Evolutionary conservation across 2,329 filamentous ascomycete genomes (phyloP).

Genomic region (Zymoseptoria passerinii): DNA sequence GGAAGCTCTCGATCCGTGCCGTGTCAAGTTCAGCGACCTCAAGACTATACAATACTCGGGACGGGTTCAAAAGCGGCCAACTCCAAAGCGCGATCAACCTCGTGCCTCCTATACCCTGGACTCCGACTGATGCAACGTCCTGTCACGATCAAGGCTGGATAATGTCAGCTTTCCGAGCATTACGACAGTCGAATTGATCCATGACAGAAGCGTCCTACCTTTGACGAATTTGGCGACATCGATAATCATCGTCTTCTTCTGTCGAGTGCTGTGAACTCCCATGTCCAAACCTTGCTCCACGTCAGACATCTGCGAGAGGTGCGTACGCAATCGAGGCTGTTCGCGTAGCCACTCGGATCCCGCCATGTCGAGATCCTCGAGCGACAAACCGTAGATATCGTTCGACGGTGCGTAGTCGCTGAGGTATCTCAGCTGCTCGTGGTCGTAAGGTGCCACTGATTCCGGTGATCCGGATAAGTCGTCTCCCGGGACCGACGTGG

Average conservation of each 20-base stretch:
- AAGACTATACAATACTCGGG: not conserved
- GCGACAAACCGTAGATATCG: not conserved
- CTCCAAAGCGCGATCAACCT: slow-evolving; percentile 36
- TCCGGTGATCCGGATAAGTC: not conserved
- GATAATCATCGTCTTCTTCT: slow-evolving; percentile 33
- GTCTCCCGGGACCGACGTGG: not conserved
- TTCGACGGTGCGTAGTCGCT: not conserved
- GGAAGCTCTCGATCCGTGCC: no score
- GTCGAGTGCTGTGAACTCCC: not conserved
- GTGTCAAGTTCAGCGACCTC: not conserved
- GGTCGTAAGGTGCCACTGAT: slow-evolving; percentile 1
- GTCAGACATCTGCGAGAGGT: not conserved
- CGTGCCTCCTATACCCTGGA: slow-evolving; percentile 36
- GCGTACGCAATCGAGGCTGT: not conserved
- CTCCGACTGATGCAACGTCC: slow-evolving; percentile 38
- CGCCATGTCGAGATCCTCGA: not conserved
- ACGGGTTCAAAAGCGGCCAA: slow-evolving; percentile 18
- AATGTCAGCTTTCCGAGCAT: slow-evolving; percentile 4
- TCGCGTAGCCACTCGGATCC: not conserved
- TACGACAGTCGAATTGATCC: not conserved
- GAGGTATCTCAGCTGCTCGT: slow-evolving; percentile 8
- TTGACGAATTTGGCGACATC: slow-evolving; percentile 38
- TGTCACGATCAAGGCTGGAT: slow-evolving; percentile 26
- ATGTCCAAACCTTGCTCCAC: not conserved
- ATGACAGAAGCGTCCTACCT: slow-evolving; percentile 28